phyloP scores from a whole-genome alignment of 225 moss, liverwort and hornwort genomes.

The Bryum argenteum region DNA sequence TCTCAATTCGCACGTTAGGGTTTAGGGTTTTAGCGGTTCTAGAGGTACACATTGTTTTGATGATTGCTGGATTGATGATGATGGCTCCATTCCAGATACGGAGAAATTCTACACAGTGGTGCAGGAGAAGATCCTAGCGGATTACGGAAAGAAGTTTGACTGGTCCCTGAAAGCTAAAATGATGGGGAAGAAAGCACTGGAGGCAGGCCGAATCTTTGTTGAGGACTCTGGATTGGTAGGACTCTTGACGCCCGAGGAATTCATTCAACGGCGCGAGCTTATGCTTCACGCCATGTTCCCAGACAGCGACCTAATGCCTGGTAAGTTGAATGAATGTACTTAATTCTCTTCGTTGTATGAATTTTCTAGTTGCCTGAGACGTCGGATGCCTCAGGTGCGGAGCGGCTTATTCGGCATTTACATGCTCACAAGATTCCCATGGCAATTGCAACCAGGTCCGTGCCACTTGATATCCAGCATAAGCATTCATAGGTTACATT shows the following conservation, averaged over 20 bases:
- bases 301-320: constrained; percentile 81
- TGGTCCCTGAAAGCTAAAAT: constrained; percentile 96
- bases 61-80: constrained; percentile 1
- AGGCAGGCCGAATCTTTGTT: constrained; percentile 79
- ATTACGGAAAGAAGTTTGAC: constrained; percentile 80
- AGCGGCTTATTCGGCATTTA: constrained; percentile 78
- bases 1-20: constrained; percentile 15
- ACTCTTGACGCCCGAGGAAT: constrained; percentile 74
- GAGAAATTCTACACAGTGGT: constrained; percentile 85
- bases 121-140: constrained; percentile 77
- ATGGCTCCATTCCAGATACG: constrained; percentile 79
- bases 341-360: not conserved
- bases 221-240: constrained; percentile 69
- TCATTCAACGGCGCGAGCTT: constrained; percentile 69
- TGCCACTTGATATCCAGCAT: constrained; percentile 1
- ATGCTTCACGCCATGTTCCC: constrained; percentile 87
- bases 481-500: not conserved
- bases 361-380: constrained; percentile 16
- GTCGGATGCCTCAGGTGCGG: constrained; percentile 61
- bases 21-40: not conserved
- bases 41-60: no score
- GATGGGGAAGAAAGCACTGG: constrained; percentile 97
- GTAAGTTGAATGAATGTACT: constrained; percentile 37
- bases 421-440: constrained; percentile 77
- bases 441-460: constrained; percentile 94